Evolutionary conservation across 139 green algal genomes (phyloP).

Genomic region (Trebouxia sp.): DNA sequence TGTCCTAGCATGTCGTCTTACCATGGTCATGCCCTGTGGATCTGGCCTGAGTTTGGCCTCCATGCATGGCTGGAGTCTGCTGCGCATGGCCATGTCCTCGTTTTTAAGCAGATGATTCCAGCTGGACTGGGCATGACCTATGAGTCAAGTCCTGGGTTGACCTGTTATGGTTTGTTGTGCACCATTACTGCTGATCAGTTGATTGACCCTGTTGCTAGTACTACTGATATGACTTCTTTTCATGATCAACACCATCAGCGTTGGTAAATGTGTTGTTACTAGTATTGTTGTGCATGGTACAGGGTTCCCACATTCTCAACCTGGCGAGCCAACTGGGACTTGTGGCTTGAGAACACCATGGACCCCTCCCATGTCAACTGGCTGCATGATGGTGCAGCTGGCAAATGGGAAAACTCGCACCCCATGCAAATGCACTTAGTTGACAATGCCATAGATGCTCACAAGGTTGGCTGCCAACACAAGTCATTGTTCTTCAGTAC

Average conservation of each 20-base stretch:
- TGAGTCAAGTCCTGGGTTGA: too few relatives aligned
- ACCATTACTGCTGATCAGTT: too few relatives aligned
- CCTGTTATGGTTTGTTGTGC: too few relatives aligned
- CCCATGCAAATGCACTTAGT: neutral
- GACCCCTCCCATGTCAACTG: neutral
- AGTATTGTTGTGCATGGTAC: too few relatives aligned
- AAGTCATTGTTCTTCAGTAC: too few relatives aligned
- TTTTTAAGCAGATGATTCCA: neutral
- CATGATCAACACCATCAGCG: too few relatives aligned
- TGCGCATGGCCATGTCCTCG: neutral
- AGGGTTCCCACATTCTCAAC: neutral
- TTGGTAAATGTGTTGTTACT: too few relatives aligned
- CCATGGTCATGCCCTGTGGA: too few relatives aligned
- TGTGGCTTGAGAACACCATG: constrained; percentile 2
- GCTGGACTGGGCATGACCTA: neutral
- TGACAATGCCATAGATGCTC: neutral
- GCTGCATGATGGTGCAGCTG: neutral
- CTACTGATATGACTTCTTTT: too few relatives aligned
- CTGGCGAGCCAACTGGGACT: neutral
- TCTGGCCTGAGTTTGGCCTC: neutral
- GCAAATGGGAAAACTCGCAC: neutral
- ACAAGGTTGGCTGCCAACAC: too few relatives aligned
- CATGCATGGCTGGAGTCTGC: neutral
- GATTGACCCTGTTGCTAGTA: too few relatives aligned
- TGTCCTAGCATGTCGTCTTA: too few relatives aligned